Conservation (phyloP, 2,329 filamentous ascomycete species). For the Zopfia rhizophila region DNA sequence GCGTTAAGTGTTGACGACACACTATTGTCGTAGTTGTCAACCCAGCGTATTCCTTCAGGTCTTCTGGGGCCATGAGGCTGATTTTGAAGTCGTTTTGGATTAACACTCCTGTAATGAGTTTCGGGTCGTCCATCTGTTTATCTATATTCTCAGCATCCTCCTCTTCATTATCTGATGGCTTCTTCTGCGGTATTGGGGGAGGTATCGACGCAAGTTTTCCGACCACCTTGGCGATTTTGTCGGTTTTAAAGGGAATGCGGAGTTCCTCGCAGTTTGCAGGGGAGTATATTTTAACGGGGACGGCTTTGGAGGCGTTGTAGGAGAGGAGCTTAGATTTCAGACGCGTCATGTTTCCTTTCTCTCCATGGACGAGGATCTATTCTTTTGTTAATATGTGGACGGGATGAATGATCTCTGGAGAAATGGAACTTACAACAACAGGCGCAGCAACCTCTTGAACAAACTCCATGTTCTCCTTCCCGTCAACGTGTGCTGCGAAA, state of each 20-base stretch:
- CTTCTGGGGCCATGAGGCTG: conserved; percentile 95
- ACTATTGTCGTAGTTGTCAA: conserved; percentile 93
- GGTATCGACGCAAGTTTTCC: conserved; percentile 83
- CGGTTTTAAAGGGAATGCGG: conserved; percentile 91
- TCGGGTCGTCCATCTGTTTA: conserved; percentile 41
- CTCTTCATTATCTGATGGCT: conserved; percentile 45
- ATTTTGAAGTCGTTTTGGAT: conserved; percentile 99
- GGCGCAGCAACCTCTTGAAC: conserved; percentile 93
- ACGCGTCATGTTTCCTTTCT: conserved; percentile 98
- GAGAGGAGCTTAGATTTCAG: conserved; percentile 93
- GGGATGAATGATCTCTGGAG: not conserved
- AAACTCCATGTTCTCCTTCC: conserved; percentile 94
- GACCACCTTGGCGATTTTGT: conserved; percentile 96
- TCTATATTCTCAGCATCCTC: conserved; percentile 34
- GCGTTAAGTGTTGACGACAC: conserved; percentile 88
- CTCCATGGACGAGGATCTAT: conserved; percentile 94
- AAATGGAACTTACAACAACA: conserved; percentile 77
- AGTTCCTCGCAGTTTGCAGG: conserved; percentile 96
- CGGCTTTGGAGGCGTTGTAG: conserved; percentile 82
- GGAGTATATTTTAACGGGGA: conserved; percentile 91
- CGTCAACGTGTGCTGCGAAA: conserved; percentile 96
- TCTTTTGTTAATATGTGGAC: conserved; percentile 14
- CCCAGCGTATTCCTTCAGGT: conserved; percentile 95
- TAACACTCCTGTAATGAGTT: conserved; percentile 86
- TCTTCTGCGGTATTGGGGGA: conserved; percentile 63